Conservation (phyloP, 352 stramenopile species). For the Phytophthora cactorum region DNA sequence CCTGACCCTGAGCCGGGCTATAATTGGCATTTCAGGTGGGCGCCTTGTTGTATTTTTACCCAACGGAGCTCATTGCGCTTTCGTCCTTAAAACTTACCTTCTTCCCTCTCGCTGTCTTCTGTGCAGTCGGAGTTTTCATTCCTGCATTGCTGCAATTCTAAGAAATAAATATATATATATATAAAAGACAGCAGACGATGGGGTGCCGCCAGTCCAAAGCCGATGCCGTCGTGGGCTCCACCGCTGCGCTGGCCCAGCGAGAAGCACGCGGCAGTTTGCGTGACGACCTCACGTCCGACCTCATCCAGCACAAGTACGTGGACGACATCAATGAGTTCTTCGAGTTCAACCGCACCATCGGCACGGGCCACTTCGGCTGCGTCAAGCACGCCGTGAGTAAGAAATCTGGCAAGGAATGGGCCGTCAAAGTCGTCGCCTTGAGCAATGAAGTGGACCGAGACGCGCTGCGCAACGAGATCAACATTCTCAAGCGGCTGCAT, state of each 20-base stretch:
- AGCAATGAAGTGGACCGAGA: slow-evolving; percentile 79
- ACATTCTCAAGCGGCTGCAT: slow-evolving; percentile 79
- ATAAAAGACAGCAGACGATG: slow-evolving; percentile 35
- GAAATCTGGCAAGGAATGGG: slow-evolving; percentile 75
- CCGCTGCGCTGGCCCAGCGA: slow-evolving; percentile 14
- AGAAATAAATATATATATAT: background rate
- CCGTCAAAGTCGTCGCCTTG: slow-evolving; percentile 77
- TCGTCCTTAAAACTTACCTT: slow-evolving; percentile 2
- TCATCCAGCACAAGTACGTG: slow-evolving; percentile 82
- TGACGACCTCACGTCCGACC: slow-evolving; percentile 78
- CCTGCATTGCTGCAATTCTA: background rate
- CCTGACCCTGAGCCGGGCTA: slow-evolving; percentile 22
- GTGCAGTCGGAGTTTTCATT: slow-evolving; percentile 25
- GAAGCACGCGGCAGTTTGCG: slow-evolving; percentile 39
- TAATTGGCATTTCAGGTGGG: slow-evolving; percentile 7
- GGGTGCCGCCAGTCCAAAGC: slow-evolving; percentile 67
- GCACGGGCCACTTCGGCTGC: slow-evolving; percentile 74
- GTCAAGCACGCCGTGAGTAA: slow-evolving; percentile 69
- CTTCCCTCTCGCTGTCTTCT: slow-evolving; percentile 3
- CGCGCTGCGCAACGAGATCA: slow-evolving; percentile 77
- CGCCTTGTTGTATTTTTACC: slow-evolving; percentile 19
- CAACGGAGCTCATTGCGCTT: background rate
- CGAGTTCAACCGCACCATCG: slow-evolving; percentile 68
- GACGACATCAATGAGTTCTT: slow-evolving; percentile 71
- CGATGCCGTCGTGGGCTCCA: slow-evolving; percentile 50